Evolutionary conservation across 768 basidiomycete genomes (phyloP), one percentile per base, ranked within the genome.

Genomic region (Coprinopsis marcescibilis): DNA sequence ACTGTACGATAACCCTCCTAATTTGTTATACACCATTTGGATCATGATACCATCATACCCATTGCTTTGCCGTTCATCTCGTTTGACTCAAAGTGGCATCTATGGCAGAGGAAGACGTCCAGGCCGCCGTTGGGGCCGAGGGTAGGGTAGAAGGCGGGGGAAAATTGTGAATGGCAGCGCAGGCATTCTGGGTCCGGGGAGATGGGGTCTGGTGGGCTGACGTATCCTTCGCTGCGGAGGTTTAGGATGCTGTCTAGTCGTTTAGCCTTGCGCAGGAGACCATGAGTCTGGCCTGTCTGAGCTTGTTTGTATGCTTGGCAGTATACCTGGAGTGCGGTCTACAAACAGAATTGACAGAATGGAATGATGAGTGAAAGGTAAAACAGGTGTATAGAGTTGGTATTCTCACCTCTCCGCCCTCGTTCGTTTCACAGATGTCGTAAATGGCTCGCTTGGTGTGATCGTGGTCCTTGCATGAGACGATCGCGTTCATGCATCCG

Each of bases 251-350:
- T 67, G 58, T 97, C 95, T 15, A 97, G 71, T 14, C 91, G 80
- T 14, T 80, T 79, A 6, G 93, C 93, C 64, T 94, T 94, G 42
- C 95, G 87, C 20, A 96, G 76, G 4, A 94, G 75, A 2, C 81
- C 87, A 60, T 95, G 91, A 1, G 89, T 81, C 55, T 87, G 82
- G 11, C 70, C 69, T 2, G 82, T 67, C 1, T 73, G 71, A 5
- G 85, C 83, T 56, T 84, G 84, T 63, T 98, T 98, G 72, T 92
- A 94, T 10, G 78, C 74, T 50, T 78, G 78, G 44, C 84, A 85
- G 61, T 89, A 98, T 11, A 89, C 81, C 65, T 96, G 91, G 15
- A 97, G 74, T 0, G 91, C 88, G 8, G 90, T 91, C 93, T 96
- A 53, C 7, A 34, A 20, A 44, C 11, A 43, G 41, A 23, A 19